Conservation (phyloP, 1,139 yeast species). For the Suhomyces anneliseae region DNA sequence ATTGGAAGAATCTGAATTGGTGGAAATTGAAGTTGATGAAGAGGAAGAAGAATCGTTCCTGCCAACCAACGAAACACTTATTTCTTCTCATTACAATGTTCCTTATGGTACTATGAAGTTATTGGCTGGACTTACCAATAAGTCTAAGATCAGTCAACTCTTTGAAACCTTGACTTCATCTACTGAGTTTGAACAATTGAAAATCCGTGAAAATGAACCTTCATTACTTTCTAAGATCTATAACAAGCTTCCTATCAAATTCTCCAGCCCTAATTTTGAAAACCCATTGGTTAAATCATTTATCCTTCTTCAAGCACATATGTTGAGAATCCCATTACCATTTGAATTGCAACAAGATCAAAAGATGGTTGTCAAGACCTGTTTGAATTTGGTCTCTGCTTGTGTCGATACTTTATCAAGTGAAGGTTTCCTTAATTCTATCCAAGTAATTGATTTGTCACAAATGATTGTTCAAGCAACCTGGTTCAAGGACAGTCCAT, state of each 20-base stretch:
- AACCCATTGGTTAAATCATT: conserved; percentile 71
- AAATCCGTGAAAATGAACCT: conserved; percentile 63
- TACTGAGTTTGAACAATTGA: conserved; percentile 64
- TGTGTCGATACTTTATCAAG: conserved; percentile 75
- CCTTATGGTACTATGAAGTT: conserved; percentile 67
- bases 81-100: conserved; percentile 71
- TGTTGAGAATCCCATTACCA: conserved; percentile 59
- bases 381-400: conserved; percentile 59
- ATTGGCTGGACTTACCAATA: conserved; percentile 51
- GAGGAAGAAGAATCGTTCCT: conserved; percentile 47
- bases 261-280: conserved; percentile 35
- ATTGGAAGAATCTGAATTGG: conserved; percentile 57
- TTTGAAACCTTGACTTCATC: conserved; percentile 69
- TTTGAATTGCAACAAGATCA: conserved; percentile 63
- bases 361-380: conserved; percentile 46
- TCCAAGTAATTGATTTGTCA: conserved; percentile 81
- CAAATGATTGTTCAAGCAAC: conserved; percentile 89
- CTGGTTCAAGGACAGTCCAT: conserved; percentile 73
- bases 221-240: conserved; percentile 49
- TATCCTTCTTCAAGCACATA: conserved; percentile 76
- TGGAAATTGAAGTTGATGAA: conserved; percentile 55
- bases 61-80: conserved; percentile 70
- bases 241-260: conserved; percentile 61
- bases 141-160: conserved; percentile 60
- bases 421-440: conserved; percentile 77